Evolutionary conservation across 2,329 filamentous ascomycete species (phyloP).

Genomic region (Pestalotiopsis sp.): DNA sequence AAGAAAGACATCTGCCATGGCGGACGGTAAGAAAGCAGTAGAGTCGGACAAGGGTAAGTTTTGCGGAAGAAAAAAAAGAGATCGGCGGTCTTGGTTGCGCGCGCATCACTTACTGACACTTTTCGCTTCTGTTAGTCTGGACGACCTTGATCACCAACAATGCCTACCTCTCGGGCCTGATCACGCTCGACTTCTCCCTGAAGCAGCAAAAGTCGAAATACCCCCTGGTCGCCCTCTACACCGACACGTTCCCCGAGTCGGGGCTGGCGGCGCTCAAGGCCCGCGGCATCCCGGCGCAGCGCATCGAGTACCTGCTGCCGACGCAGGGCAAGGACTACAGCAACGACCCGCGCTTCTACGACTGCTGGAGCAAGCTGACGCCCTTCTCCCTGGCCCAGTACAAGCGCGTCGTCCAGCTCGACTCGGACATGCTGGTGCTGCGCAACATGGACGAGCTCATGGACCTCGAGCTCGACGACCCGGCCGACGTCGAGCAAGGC

Average conservation of each 20-base stretch:
- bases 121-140: constrained; percentile 62
- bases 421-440: constrained; percentile 83
- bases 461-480: constrained; percentile 71
- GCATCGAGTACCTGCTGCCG: constrained; percentile 73
- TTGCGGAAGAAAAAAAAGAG: not conserved
- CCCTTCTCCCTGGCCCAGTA: constrained; percentile 78
- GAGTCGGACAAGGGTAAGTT: constrained; percentile 30
- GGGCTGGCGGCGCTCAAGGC: constrained; percentile 69
- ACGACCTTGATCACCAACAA: constrained; percentile 85
- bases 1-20: constrained; percentile 19
- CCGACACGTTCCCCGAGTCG: constrained; percentile 68
- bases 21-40: constrained; percentile 31
- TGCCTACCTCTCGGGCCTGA: constrained; percentile 76
- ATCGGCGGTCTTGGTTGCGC: not conserved
- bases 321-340: constrained; percentile 65
- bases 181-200: constrained; percentile 79
- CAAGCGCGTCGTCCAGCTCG: constrained; percentile 77
- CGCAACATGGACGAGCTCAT: constrained; percentile 92
- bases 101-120: not conserved
- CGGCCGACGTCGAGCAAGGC: constrained; percentile 26
- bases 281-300: constrained; percentile 68
- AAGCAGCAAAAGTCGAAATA: constrained; percentile 65
- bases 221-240: constrained; percentile 81
- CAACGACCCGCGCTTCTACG: constrained; percentile 81
- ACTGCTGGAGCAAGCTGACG: constrained; percentile 86